Conservation (phyloP, 176 grass and related monocot species). For the Paspalum vaginatum region DNA sequence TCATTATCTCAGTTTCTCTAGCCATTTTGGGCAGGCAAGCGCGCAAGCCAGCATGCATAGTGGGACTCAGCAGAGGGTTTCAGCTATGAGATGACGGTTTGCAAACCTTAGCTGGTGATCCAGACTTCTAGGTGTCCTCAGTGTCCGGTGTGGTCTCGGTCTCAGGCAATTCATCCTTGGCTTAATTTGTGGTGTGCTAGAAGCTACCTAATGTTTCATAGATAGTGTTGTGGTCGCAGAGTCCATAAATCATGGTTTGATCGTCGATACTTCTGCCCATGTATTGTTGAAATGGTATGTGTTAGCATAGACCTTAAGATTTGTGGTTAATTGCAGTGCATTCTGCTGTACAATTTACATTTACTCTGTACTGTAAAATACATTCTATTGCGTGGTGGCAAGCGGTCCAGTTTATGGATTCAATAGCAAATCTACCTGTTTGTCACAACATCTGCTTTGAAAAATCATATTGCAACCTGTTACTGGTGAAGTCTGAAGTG, state of each 20-base stretch:
- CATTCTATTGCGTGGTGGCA: neutral
- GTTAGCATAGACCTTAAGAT: neutral
- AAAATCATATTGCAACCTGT: neutral
- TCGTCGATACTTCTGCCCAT: slow-evolving; percentile 2
- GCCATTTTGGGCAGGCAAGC: slow-evolving; percentile 30
- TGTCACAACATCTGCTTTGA: neutral
- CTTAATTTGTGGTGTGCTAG: slow-evolving; percentile 45
- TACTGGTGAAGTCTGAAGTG: no score
- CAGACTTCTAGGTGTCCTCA: neutral
- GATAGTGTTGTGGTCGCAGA: slow-evolving; percentile 8
- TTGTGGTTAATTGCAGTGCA: neutral
- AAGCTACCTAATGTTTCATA: slow-evolving; percentile 15
- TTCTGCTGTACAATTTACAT: slow-evolving; percentile 1
- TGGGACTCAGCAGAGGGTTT: slow-evolving; percentile 17
- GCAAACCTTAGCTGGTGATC: neutral
- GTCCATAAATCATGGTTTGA: slow-evolving; percentile 19
- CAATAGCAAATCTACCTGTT: no score
- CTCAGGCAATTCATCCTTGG: slow-evolving; percentile 84
- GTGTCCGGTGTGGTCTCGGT: slow-evolving; percentile 35
- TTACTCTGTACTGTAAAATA: neutral
- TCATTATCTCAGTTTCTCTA: slow-evolving; percentile 47
- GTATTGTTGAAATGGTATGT: slow-evolving; percentile 27
- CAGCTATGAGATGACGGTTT: slow-evolving; percentile 36
- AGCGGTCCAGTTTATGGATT: neutral
- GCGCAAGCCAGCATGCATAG: slow-evolving; percentile 29